Evolutionary conservation across 169 alveolate species (phyloP).

Genomic region (Eimeria necatrix): DNA sequence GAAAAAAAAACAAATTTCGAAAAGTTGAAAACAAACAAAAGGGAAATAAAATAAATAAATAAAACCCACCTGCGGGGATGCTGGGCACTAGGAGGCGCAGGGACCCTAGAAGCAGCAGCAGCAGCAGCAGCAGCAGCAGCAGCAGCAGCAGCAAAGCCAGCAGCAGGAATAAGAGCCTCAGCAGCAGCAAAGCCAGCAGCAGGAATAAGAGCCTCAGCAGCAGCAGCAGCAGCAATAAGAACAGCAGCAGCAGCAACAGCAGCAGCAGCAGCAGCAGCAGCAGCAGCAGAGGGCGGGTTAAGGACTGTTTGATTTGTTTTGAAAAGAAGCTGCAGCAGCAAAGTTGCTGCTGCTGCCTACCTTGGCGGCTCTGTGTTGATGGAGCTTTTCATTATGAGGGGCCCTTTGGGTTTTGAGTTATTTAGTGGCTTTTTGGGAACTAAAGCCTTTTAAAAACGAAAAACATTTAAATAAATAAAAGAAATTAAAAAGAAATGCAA

Average conservation of each 20-base stretch:
- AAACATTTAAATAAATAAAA: background rate
- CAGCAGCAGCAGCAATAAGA: background rate
- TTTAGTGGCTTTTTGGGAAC: no score
- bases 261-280: background rate
- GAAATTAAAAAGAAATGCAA: background rate
- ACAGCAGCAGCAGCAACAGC: background rate
- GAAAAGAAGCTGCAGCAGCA: background rate
- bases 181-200: no score
- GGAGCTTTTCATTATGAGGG: background rate
- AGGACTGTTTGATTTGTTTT: no score
- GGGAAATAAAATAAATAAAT: background rate
- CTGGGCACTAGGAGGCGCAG: slow-evolving; percentile 7
- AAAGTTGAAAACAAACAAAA: background rate
- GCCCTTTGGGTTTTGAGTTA: background rate
- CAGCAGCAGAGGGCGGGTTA: no score
- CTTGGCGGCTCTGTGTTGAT: background rate
- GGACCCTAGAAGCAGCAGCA: slow-evolving; percentile 39
- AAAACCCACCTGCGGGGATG: slow-evolving; percentile 34
- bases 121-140: slow-evolving; percentile 1
- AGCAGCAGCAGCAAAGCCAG: background rate
- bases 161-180: background rate
- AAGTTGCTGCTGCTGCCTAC: background rate
- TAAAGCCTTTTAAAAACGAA: no score
- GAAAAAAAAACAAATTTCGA: no score
- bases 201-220: background rate